Evolutionary conservation across 306 rosid genomes (phyloP), one percentile per base, ranked within the genome.

Genomic region (Cucumis hystrix): DNA sequence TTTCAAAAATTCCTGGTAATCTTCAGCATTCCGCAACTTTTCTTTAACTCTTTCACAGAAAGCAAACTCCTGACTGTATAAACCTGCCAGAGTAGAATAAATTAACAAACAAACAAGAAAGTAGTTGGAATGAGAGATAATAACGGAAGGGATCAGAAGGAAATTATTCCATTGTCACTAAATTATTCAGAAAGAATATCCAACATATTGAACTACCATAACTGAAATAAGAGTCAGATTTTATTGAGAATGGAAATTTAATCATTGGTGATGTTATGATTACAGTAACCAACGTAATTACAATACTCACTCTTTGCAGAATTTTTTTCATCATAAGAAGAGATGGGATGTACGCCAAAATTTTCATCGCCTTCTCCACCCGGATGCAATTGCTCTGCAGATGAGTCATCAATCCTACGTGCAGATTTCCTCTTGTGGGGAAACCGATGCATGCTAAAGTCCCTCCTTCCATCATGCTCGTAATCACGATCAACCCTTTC

Each of bases 1-100:
- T 89, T 86, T 92, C 96, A 96, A 88, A 84, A 96, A 92, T 84
- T 96, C 98, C 85, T 96, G 99, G 89, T 96, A 96, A 82, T 81
- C 79, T 3, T 91, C 98, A 79, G 92, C 78, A 86, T 92, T 89
- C 70, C 80, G 86, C 81, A 96, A 85, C 86, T 83, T 96, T 83
- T 89, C 98, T 84, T 92, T 96, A 84, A 96, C 98, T 86, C 90
- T 88, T 69, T 88, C 98, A 64, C 93, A 91, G 80, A 88, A 93
- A 66, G 93, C 91, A 82, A 87, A 86, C 83, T 93, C 98, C 77
- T 85, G 91, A 76, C 88, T 82, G 43, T 89, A 91, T 74, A 87
- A 82, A 72, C 86, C 98, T 93, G 92, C 84, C 54, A 86, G 41
- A 63, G 65, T 66, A 40, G 13, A 78, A 49, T 80, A 76, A 77